Conservation (phyloP, 345 rosid genomes). For the Dipteronia dyeriana region DNA sequence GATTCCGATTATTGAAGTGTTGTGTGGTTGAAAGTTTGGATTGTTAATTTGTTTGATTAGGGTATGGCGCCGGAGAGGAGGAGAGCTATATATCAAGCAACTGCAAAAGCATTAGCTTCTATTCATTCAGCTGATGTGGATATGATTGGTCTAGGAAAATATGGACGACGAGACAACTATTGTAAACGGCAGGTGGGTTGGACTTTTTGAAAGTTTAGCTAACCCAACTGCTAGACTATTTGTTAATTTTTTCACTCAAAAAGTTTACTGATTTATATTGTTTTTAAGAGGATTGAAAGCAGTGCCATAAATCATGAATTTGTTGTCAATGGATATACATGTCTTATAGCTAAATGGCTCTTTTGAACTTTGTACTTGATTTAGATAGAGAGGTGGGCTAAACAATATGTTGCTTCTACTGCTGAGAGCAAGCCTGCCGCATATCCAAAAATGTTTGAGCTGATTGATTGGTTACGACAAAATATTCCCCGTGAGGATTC, state of each 20-base stretch:
- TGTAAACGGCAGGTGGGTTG: constrained; percentile 79
- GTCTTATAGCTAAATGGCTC: not conserved
- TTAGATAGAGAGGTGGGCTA: constrained; percentile 95
- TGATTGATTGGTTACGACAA: constrained; percentile 67
- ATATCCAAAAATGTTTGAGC: constrained; percentile 77
- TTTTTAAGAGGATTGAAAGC: not conserved
- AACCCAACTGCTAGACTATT: not conserved
- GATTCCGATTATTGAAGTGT: not conserved
- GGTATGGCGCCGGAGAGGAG: constrained; percentile 67
- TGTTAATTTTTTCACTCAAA: not conserved
- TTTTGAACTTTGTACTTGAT: constrained; percentile 8
- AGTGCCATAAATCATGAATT: not conserved
- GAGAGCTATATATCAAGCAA: constrained; percentile 63
- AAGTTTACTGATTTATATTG: not conserved
- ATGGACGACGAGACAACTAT: constrained; percentile 77
- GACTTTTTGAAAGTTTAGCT: constrained; percentile 2
- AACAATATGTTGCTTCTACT: constrained; percentile 83
- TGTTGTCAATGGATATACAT: not conserved
- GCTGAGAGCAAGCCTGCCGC: constrained; percentile 73
- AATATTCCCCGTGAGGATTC: constrained; percentile 80
- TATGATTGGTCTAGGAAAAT: constrained; percentile 74
- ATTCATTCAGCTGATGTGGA: constrained; percentile 76
- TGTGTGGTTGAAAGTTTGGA: not conserved
- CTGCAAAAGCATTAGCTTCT: constrained; percentile 76
- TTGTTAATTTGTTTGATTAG: constrained; percentile 36